These are phyloP conservation scores for Penicillium parvum DNA, from an alignment of 495 filamentous ascomycete species.

Conservation along the genomic window DNA sequence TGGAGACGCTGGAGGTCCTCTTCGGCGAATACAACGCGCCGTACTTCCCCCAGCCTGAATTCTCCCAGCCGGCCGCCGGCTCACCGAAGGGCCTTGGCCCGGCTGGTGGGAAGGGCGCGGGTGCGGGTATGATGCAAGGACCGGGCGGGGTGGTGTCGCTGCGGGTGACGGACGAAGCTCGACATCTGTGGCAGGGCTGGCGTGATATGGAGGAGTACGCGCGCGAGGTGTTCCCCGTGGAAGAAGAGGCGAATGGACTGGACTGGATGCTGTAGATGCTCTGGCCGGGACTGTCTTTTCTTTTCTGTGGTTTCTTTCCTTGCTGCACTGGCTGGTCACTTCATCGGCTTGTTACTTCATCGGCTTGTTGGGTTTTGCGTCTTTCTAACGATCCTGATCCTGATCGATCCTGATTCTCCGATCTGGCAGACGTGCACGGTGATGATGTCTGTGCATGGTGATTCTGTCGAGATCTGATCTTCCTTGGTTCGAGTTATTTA, in stretches of 20 bases:
- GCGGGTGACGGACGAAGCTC: conserved; percentile 64
- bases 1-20: conserved; percentile 63
- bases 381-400: conserved; percentile 4
- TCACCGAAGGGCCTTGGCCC: conserved; percentile 53
- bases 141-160: conserved; percentile 48
- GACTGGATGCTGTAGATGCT: conserved; percentile 76
- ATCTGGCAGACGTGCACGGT: conserved; percentile 26
- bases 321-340: too few species aligned
- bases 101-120: conserved; percentile 59
- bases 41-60: conserved; percentile 57
- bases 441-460: conserved; percentile 30
- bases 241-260: conserved; percentile 88
- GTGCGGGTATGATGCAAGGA: conserved; percentile 53
- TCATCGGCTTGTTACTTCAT: too few species aligned
- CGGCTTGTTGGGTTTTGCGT: too few species aligned
- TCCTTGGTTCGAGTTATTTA: conserved; percentile 18
- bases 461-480: too few species aligned
- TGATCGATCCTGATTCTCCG: conserved; percentile 17
- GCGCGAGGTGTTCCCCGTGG: conserved; percentile 87
- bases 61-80: conserved; percentile 42
- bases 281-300: conserved; percentile 3
- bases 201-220: conserved; percentile 94
- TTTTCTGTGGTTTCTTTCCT: too few species aligned
- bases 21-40: conserved; percentile 59
- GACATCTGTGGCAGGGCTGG: conserved; percentile 85